phyloP scores from a whole-genome alignment of 2,329 filamentous ascomycete genomes.

The Polytolypa hystricis region DNA sequence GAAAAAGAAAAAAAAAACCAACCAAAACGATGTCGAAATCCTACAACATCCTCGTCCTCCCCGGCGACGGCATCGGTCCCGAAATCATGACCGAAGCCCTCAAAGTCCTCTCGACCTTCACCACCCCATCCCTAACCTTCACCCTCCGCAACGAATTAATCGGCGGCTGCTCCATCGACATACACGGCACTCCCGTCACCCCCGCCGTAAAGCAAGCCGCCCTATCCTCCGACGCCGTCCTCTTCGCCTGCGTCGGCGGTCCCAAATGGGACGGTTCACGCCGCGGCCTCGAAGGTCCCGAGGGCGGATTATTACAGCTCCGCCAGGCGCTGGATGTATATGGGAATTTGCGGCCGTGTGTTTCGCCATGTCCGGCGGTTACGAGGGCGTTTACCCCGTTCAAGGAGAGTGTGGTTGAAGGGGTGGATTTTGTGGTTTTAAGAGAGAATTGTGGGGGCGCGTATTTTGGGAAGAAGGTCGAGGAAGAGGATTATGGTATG shows the following conservation, averaged over 20 bases:
- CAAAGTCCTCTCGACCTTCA: conserved; percentile 63
- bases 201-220: conserved; percentile 67
- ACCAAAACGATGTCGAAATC: conserved; percentile 21
- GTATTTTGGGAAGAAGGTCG: conserved; percentile 31
- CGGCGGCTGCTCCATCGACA: conserved; percentile 78
- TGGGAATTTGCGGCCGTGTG: conserved; percentile 74
- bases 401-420: conserved; percentile 67
- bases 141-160: conserved; percentile 74
- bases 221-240: conserved; percentile 69
- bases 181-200: conserved; percentile 61
- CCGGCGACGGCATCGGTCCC: conserved; percentile 68
- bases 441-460: conserved; percentile 34
- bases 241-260: conserved; percentile 81
- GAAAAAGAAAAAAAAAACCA: not conserved
- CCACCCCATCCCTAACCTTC: conserved; percentile 60
- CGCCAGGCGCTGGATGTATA: conserved; percentile 82
- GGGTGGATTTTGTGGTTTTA: conserved; percentile 64
- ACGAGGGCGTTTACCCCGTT: conserved; percentile 72
- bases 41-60: conserved; percentile 64
- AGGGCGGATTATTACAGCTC: conserved; percentile 74
- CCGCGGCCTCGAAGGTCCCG: conserved; percentile 62
- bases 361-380: conserved; percentile 55
- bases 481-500: conserved; percentile 26
- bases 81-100: conserved; percentile 46
- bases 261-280: conserved; percentile 72